phyloP scores from a whole-genome alignment of 2,329 filamentous ascomycete species.

The Fusarium goolgardi region DNA sequence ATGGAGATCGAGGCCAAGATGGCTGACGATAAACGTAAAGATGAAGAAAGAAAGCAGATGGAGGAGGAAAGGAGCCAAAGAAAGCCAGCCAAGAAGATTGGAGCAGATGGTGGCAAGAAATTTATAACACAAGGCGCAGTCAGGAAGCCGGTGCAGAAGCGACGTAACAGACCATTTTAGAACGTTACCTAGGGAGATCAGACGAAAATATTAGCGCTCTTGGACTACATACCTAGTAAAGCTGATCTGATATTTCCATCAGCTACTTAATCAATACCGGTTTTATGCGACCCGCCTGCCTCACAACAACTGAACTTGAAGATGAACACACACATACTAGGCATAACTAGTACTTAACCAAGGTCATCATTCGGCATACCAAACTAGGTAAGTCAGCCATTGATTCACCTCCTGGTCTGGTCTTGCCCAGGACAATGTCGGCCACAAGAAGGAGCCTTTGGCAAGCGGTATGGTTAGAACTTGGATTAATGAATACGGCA shows the following conservation, averaged over 20 bases:
- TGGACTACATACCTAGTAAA: neutral
- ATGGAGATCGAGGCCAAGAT: constrained; percentile 95
- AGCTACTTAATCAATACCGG: no score
- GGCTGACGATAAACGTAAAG: constrained; percentile 81
- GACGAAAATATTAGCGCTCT: neutral
- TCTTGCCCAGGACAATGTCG: no score
- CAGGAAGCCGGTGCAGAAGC: constrained; percentile 69
- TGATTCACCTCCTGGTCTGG: no score
- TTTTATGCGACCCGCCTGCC: no score
- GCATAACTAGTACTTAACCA: no score
- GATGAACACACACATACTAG: no score
- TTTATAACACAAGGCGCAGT: constrained; percentile 71
- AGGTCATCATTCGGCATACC: no score
- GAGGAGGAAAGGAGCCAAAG: constrained; percentile 60
- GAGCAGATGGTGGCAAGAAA: constrained; percentile 60
- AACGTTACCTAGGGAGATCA: constrained; percentile 1
- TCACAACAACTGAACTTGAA: no score
- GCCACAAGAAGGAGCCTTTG: no score
- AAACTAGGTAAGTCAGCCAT: no score
- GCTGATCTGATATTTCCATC: neutral
- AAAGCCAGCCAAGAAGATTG: constrained; percentile 55
- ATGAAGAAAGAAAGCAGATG: constrained; percentile 66
- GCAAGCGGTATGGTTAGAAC: no score
- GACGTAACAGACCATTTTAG: constrained; percentile 66
- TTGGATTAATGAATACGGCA: no score